These are phyloP conservation scores for Coprinopsis sp. DNA, from an alignment of 768 basidiomycete species.

Conservation along the genomic window DNA sequence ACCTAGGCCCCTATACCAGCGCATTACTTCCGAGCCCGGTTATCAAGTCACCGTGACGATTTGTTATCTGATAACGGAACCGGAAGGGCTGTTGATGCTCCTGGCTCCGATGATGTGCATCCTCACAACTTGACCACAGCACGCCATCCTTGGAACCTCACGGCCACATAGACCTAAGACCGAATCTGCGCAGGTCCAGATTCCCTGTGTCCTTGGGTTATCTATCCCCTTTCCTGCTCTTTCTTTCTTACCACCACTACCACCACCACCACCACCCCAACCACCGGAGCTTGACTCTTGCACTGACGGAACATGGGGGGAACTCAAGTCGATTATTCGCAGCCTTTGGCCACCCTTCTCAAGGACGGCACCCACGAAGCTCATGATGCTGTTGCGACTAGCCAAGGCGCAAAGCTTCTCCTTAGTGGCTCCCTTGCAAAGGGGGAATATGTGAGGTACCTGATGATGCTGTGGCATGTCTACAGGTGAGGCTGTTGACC, in stretches of 20 bases:
- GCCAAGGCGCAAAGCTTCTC: constrained; percentile 52
- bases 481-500: constrained; percentile 54
- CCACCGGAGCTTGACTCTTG: too few species aligned
- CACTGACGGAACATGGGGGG: too few species aligned
- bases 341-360: constrained; percentile 43
- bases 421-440: constrained; percentile 53
- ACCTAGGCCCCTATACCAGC: too few species aligned
- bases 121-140: not conserved
- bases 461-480: constrained; percentile 76
- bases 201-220: not conserved
- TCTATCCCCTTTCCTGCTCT: too few species aligned
- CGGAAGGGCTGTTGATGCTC: too few species aligned
- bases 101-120: not conserved
- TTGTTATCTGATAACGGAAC: not conserved
- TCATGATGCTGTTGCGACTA: constrained; percentile 56
- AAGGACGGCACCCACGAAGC: constrained; percentile 44
- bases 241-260: not conserved
- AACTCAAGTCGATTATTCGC: constrained; percentile 34
- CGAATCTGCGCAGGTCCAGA: not conserved
- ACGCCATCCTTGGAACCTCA: not conserved
- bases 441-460: constrained; percentile 63
- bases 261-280: not conserved
- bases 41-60: not conserved
- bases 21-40: too few species aligned
- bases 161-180: not conserved